Base-by-base conservation (phyloP, 768 basidiomycete genomes). In the Daedaleopsis nitida region DNA sequence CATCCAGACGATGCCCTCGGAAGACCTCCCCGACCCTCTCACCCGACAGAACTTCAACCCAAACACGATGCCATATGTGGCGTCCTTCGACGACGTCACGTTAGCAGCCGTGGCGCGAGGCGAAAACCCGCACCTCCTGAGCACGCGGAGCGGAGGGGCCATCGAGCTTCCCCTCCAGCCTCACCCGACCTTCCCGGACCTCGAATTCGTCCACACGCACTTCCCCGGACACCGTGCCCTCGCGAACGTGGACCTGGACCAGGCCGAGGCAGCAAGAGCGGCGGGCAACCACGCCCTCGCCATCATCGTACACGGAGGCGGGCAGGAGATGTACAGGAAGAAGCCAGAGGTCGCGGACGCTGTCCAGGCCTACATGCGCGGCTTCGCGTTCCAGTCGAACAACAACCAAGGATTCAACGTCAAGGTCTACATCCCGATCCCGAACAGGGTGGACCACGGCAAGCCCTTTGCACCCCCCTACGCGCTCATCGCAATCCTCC, bases 391-490 rank as follows among this genome's bases (percentile, higher is more conserved):
- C 52, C 16, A 6, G 3, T 16, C 6, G 7, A n/a, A 38, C 8
- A 37, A 37, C 12, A 9, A 7, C 10, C 7, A 38, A 5, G 52
- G 17, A 0, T 10, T n/a, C 35, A 19, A 17, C 5, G 16, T 39
- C 37, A 39, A 39, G 24, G 57, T 58, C 49, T 58, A 51, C 39
- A 24, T 13, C 39, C 49, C 49, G 14, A 38, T 39, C 17, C 43
- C 44, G 37, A 39, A 32, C 3, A 23, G 34, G 37, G 24, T 3
- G 24, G 32, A 23, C 21, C 35, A 50, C 24, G 14, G 32, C 21
- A 58, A 58, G 49, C 38, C 19, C 39, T 58, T 58, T 27, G 57
- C 38, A 1, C 49, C 39, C 16, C 57, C 57, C 17, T 51, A 27
- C 38, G 39, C 57, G 23, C 44, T 27, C 23, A 44, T 58, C 19